phyloP scores from a whole-genome alignment of 2,329 filamentous ascomycete genomes.

The Pseudovirgaria hyperparasitica region DNA sequence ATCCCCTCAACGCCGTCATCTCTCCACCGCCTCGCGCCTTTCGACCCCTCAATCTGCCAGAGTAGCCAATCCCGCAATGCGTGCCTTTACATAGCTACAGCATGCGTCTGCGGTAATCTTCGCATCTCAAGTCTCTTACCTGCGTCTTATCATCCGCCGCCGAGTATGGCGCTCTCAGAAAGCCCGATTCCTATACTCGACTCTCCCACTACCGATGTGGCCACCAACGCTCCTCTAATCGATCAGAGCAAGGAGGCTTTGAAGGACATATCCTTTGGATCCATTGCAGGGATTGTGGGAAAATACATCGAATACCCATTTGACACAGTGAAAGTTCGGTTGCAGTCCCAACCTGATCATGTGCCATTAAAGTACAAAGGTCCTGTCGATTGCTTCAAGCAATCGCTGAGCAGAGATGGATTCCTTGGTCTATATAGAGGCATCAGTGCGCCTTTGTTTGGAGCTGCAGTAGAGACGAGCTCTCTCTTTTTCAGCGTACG shows the following conservation, averaged over 20 bases:
- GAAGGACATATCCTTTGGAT: conserved; percentile 83
- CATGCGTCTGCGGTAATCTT: too few species aligned
- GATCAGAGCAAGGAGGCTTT: conserved; percentile 52
- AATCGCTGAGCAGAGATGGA: conserved; percentile 72
- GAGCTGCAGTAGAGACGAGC: conserved; percentile 84
- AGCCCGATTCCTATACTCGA: too few species aligned
- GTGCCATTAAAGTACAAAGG: conserved; percentile 72
- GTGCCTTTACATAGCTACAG: too few species aligned
- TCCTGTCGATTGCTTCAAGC: conserved; percentile 83
- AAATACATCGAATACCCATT: conserved; percentile 99
- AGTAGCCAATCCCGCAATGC: too few species aligned
- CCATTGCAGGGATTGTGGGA: conserved; percentile 76
- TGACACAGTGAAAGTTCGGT: conserved; percentile 92
- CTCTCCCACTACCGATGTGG: too few species aligned
- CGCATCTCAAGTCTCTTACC: too few species aligned
- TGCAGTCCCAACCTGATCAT: conserved; percentile 87
- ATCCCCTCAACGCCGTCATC: too few species aligned
- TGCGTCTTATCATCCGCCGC: too few species aligned
- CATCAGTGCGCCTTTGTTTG: conserved; percentile 79
- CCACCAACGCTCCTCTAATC: too few species aligned
- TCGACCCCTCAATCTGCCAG: too few species aligned
- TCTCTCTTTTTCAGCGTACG: conserved; percentile 73
- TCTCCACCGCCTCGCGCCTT: too few species aligned
- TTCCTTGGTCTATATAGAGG: conserved; percentile 75
- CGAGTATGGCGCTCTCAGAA: too few species aligned